A percentile compares a stretch with the other conserved stretches of the same genome.
These are phyloP conservation scores for Globisporangium nagaii DNA, from an alignment of 352 stramenopile species.

Conservation along the genomic window DNA sequence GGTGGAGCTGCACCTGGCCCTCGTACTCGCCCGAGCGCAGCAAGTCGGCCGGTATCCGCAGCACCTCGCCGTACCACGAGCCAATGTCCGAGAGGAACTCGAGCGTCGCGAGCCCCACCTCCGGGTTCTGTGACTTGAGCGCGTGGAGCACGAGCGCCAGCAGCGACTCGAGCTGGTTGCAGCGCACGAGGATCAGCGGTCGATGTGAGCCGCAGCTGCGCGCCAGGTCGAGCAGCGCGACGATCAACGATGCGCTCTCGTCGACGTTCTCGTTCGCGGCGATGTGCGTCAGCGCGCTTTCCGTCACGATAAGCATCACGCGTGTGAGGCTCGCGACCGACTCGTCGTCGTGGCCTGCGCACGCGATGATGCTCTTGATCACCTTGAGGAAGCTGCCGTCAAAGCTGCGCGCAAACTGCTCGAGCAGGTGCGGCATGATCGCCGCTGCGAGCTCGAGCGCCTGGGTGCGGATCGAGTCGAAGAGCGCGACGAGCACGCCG, in stretches of 20 bases:
- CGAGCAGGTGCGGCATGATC: constrained; percentile 56
- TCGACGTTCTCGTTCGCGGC: constrained; percentile 40
- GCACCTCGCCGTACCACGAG: constrained; percentile 65
- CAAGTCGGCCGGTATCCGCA: constrained; percentile 47
- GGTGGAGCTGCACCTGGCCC: constrained; percentile 48
- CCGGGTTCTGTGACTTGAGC: constrained; percentile 60
- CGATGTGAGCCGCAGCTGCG: constrained; percentile 44
- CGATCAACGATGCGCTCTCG: constrained; percentile 41
- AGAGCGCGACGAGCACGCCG: constrained; percentile 44
- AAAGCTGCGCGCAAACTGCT: constrained; percentile 54
- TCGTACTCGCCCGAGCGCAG: constrained; percentile 40
- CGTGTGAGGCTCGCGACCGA: constrained; percentile 51
- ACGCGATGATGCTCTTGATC: constrained; percentile 65
- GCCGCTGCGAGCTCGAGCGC: constrained; percentile 51
- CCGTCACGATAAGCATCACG: constrained; percentile 56
- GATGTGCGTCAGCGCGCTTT: constrained; percentile 55
- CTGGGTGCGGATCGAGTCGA: constrained; percentile 56
- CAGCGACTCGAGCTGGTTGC: constrained; percentile 60
- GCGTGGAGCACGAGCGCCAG: constrained; percentile 51
- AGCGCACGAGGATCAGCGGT: constrained; percentile 60
- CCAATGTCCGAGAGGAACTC: constrained; percentile 61
- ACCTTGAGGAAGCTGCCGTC: constrained; percentile 60
- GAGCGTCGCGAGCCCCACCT: constrained; percentile 49
- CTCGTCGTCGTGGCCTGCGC: constrained; percentile 52
- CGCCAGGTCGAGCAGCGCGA: constrained; percentile 54